These are phyloP conservation scores for Neurospora africana DNA, from an alignment of 495 filamentous ascomycete genomes.

Conservation along the genomic window DNA sequence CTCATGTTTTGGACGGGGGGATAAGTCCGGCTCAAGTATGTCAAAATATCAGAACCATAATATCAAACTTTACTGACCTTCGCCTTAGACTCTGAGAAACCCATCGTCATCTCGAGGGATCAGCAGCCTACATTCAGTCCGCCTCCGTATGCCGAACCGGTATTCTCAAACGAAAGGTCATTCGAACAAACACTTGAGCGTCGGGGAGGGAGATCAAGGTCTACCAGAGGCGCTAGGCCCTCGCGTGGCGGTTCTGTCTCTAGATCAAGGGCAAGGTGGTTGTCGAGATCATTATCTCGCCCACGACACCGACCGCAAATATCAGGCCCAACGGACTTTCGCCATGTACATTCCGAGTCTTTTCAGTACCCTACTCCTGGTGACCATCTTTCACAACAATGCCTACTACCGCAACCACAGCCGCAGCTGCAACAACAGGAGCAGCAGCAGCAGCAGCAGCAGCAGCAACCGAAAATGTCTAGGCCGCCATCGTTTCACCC, in stretches of 20 bases:
- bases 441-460: slow-evolving; percentile 5
- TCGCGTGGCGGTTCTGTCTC: slow-evolving; percentile 23
- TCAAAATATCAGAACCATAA: neutral
- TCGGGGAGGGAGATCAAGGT: slow-evolving; percentile 26
- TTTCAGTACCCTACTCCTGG: slow-evolving; percentile 31
- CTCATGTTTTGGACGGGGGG: slow-evolving; percentile 31
- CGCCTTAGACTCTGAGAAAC: slow-evolving; percentile 10
- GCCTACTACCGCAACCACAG: neutral
- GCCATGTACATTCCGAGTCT: slow-evolving; percentile 38
- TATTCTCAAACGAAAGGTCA: slow-evolving; percentile 17
- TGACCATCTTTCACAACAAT: slow-evolving; percentile 8
- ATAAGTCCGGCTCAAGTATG: slow-evolving; percentile 26
- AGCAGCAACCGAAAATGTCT: slow-evolving; percentile 5
- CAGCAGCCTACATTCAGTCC: slow-evolving; percentile 31
- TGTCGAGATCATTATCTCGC: slow-evolving; percentile 23
- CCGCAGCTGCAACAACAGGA: slow-evolving; percentile 6
- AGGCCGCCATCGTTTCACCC: slow-evolving; percentile 47
- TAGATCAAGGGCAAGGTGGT: slow-evolving; percentile 21
- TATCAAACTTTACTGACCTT: slow-evolving; percentile 1
- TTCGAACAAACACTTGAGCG: slow-evolving; percentile 17
- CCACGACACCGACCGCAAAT: slow-evolving; percentile 33
- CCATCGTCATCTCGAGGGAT: slow-evolving; percentile 26
- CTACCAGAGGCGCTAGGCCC: slow-evolving; percentile 22
- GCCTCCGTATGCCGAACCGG: slow-evolving; percentile 23
- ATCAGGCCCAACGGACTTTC: slow-evolving; percentile 39